Evolutionary conservation across 2,329 filamentous ascomycete species (phyloP).

Genomic region (Colletotrichum sp.): DNA sequence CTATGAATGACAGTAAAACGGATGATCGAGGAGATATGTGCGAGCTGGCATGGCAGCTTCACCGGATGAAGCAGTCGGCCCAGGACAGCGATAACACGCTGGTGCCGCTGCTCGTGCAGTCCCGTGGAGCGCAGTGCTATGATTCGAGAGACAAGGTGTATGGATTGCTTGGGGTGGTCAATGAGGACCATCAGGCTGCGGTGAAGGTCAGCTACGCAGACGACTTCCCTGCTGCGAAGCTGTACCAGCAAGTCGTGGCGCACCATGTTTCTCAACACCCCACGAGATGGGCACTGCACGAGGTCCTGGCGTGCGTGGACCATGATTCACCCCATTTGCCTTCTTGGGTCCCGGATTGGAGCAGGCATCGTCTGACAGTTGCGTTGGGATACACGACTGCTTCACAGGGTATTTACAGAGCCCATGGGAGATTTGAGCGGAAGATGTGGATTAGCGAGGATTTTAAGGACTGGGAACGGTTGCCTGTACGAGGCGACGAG

Average conservation of each 20-base stretch:
- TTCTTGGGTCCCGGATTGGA: conserved; percentile 15
- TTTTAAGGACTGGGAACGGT: neutral
- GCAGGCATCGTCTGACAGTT: neutral
- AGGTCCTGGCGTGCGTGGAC: neutral
- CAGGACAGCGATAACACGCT: neutral
- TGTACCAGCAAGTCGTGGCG: neutral
- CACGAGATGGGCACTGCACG: neutral
- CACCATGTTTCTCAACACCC: neutral
- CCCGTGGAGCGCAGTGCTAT: neutral
- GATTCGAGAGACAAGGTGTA: conserved; percentile 6
- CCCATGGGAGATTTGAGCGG: neutral
- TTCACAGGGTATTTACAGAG: neutral
- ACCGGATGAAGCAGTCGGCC: neutral
- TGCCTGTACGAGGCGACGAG: neutral
- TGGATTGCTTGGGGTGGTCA: neutral
- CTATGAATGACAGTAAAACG: neutral
- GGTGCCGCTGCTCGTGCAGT: neutral
- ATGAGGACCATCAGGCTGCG: neutral
- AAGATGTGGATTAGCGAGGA: neutral
- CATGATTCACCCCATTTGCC: conserved; percentile 1
- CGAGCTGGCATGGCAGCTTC: neutral
- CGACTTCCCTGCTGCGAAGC: neutral
- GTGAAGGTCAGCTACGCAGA: neutral
- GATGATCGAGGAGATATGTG: neutral
- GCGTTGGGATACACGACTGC: neutral